Base-by-base conservation (phyloP, 169 alveolate species). In the Plasmodium yoelii region DNA sequence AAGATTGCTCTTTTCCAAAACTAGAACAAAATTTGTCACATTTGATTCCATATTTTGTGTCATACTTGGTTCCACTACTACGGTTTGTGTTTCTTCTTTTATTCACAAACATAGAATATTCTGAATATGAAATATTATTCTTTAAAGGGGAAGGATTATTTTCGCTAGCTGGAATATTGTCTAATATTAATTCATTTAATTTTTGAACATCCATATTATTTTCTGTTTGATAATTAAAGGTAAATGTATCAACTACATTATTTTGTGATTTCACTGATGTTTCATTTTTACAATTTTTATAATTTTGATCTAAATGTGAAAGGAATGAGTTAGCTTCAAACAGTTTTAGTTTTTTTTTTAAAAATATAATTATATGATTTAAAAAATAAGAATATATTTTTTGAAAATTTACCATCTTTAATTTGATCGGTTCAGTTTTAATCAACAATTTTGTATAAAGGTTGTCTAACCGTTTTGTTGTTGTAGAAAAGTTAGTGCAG, bases 371-470 rank as follows among this genome's bases (percentile, higher is more conserved):
- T 24, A 75, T 67, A 46, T 63, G 46, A 44, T 26, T 60, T 63
- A 75, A 75, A 47, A 61, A 75, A 56, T 75, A 74, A 1, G n/a
- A 44, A 42, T 75, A 75, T 28, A 75, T n/a, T 15, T 75, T 75
- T 63, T 56, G 51, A 13, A 75, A 61, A n/a, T 75, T 63, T 53
- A 19, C 42, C 8, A 47, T 60, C 56, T 64, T 42, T 56, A 75
- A 39, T 46, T 49, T 63, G 1, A 75, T 28, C 22, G 63, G 59
- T 15, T 75, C 46, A 7, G 46, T 75, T 26, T 24, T 63, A 6
- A 19, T 75, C 42, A 75, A 28, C 49, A 75, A 63, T 15, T 46
- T 24, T n/a, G 64, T 42, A 64, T 51, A 51, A 34, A 3, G 42
- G 42, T 34, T 34, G 42, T 34, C 42, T 34, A 34, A 5, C 42